phyloP scores from a whole-genome alignment of 1,284 basidiomycete species.

The Fistulinella cinereoalba region DNA sequence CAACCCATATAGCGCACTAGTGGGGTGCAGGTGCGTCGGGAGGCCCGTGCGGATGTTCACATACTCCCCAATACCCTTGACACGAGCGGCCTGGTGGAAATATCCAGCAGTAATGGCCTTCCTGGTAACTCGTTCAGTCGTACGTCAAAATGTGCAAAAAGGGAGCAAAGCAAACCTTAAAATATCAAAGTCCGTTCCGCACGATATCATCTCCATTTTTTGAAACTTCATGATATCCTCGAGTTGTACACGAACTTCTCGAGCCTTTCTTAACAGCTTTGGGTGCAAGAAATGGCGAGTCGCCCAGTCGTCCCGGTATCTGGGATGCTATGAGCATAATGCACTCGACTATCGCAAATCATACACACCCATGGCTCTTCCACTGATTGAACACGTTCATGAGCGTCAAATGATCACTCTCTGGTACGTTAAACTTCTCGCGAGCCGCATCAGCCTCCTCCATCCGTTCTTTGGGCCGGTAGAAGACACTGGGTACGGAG shows the following conservation, averaged over 20 bases:
- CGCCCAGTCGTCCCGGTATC: conserved; percentile 91
- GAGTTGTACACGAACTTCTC: conserved; percentile 94
- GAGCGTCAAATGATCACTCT: conserved; percentile 95
- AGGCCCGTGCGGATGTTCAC: conserved; percentile 96
- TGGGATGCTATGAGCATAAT: conserved; percentile 30
- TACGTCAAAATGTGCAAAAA: background rate
- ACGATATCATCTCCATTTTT: conserved; percentile 88
- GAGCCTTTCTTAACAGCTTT: conserved; percentile 90
- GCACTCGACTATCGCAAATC: background rate
- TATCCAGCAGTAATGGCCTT: conserved; percentile 98
- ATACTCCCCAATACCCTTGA: conserved; percentile 98
- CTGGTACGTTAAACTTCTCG: conserved; percentile 98
- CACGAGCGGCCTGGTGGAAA: conserved; percentile 97
- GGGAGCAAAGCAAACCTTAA: conserved; percentile 58
- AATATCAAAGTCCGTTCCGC: conserved; percentile 94
- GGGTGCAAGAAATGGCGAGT: conserved; percentile 95
- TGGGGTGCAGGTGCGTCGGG: conserved; percentile 92
- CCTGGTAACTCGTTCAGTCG: conserved; percentile 40
- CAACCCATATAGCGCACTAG: conserved; percentile 92
- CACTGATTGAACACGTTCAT: conserved; percentile 98
- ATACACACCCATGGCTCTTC: conserved; percentile 85
- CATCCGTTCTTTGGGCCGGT: conserved; percentile 91
- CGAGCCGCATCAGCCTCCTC: conserved; percentile 95
- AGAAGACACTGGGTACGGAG: conserved; percentile 95
- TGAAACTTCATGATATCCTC: conserved; percentile 99